Evolutionary conservation across 371 early-diverging fungal genomes (phyloP).

Genomic region (Blakeslea trispora): DNA sequence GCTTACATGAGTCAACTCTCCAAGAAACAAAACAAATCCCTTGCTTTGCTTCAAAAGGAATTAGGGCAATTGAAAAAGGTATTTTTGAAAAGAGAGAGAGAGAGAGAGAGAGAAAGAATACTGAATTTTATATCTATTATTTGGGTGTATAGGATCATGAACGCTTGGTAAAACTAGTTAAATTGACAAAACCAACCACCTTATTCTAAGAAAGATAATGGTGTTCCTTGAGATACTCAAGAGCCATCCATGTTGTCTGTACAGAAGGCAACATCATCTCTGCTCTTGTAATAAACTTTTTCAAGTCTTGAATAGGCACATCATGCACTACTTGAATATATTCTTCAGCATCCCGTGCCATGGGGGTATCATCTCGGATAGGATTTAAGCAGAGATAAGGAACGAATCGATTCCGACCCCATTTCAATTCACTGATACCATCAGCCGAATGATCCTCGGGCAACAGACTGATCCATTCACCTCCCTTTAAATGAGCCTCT

Average conservation of each 20-base stretch:
- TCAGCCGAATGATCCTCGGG: constrained; percentile 42
- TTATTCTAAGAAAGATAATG: constrained; percentile 20
- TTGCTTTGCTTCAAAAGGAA: constrained; percentile 49
- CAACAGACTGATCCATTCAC: constrained; percentile 53
- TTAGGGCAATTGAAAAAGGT: constrained; percentile 53
- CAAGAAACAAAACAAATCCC: constrained; percentile 37
- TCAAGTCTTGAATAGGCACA: constrained; percentile 44
- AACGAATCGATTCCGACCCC: constrained; percentile 65
- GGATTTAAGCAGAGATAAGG: constrained; percentile 66
- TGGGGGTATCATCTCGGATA: constrained; percentile 46
- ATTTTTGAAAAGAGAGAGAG: too few species aligned
- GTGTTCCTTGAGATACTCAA: constrained; percentile 41
- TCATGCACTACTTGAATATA: constrained; percentile 40
- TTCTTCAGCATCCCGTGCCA: constrained; percentile 61
- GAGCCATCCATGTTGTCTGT: constrained; percentile 54
- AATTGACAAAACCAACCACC: constrained; percentile 55
- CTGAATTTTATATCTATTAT: neutral
- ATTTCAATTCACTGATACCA: constrained; percentile 66
- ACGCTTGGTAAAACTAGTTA: constrained; percentile 55
- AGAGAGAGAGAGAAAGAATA: neutral
- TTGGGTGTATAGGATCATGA: constrained; percentile 46
- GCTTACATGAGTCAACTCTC: constrained; percentile 51
- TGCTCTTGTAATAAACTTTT: constrained; percentile 43
- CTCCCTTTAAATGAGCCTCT: constrained; percentile 60
- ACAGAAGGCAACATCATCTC: constrained; percentile 56